These are phyloP conservation scores for Sporodiniella umbellata DNA, from an alignment of 371 early-diverging fungal species.

Conservation along the genomic window DNA sequence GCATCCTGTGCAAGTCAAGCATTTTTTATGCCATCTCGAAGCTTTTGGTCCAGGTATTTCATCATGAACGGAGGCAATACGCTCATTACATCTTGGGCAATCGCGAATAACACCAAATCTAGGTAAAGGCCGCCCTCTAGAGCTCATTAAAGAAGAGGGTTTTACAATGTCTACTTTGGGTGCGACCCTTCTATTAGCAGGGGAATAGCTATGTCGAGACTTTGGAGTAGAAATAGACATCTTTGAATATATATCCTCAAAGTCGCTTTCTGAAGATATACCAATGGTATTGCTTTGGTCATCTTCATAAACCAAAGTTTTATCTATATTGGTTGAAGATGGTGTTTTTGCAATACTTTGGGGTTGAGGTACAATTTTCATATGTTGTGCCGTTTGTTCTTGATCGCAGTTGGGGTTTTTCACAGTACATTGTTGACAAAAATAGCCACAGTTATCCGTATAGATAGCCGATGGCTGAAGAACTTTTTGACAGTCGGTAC, in stretches of 20 bases:
- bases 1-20: constrained; percentile 32
- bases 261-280: neutral
- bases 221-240: neutral
- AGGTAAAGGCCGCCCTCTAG: constrained; percentile 32
- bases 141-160: constrained; percentile 36
- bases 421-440: constrained; percentile 29
- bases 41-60: constrained; percentile 46
- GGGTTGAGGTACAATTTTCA: constrained; percentile 37
- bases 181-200: neutral
- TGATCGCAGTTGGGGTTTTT: constrained; percentile 5
- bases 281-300: neutral
- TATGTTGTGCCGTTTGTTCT: constrained; percentile 11
- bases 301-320: constrained; percentile 1
- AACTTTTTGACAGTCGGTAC: constrained; percentile 30
- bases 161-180: constrained; percentile 7
- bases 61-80: constrained; percentile 38
- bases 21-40: constrained; percentile 41
- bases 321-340: neutral
- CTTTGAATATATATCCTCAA: neutral
- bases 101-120: constrained; percentile 30
- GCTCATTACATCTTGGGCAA: constrained; percentile 38
- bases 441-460: constrained; percentile 20
- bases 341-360: constrained; percentile 6
- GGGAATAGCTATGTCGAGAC: neutral
- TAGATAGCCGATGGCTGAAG: constrained; percentile 32